Base-by-base conservation (phyloP, 331 rosid genomes). In the Cydonia oblonga region DNA sequence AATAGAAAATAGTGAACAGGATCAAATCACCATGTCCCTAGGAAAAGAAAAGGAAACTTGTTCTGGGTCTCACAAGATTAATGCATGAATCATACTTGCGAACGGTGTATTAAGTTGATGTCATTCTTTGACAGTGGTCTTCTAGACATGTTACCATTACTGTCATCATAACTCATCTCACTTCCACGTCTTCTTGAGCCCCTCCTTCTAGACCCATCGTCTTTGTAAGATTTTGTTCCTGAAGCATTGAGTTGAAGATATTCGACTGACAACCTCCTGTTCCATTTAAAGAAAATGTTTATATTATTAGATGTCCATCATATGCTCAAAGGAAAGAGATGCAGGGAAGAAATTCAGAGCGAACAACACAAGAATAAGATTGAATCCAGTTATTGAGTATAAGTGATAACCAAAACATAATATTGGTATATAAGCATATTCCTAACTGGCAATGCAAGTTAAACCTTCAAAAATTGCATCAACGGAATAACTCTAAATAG, bases 261-360 rank as follows among this genome's bases (percentile, higher is more conserved):
- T 80, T 91, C 86, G 90, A 93, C 85, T 56, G 98, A 93, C 75
- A 91, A 85, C 85, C 83, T 85, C 96, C 98, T 93, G 89, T 77
- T 85, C 74, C 75, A 79, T 72, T 42, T 22, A 72, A 46, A 72
- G 70, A 72, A 58, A 56, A 68, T 7, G 54, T 70, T 35, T 59
- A 67, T 24, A 54, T 32, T 25, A 23, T 4, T 29, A 22, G 32
- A 66, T 35, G 23, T n/a, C 23, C 14, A 24, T n/a, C 75, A 42
- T 22, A 38, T 20, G 7, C 66, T 56, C 46, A 61, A 38, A 22
- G 70, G 5, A 59, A 14, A 25, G 18, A 49, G 20, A n/a, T 10
- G 32, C 33, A 32, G 16, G 46, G 46, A 40, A 40, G 46, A 40
- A 40, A 11, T 40, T 40, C 15, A 40, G 46, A 10, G 14, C 2